phyloP scores from a whole-genome alignment of 345 rosid species.

The Carallia brachiata region DNA sequence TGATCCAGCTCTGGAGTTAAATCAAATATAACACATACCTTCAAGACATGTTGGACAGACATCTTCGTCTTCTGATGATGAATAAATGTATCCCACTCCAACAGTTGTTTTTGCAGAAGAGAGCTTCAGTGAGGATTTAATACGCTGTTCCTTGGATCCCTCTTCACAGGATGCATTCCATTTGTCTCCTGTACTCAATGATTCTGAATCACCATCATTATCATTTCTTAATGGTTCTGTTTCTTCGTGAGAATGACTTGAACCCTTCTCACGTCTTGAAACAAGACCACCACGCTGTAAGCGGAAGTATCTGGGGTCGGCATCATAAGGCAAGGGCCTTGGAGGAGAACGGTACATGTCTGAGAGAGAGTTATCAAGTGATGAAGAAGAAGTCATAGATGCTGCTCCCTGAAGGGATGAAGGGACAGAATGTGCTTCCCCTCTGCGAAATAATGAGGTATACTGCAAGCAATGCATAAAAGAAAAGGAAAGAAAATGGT shows the following conservation, averaged over 20 bases:
- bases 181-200: constrained; percentile 45
- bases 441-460: constrained; percentile 65
- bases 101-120: constrained; percentile 29
- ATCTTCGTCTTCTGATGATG: constrained; percentile 58
- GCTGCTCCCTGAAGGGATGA: constrained; percentile 73
- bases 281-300: constrained; percentile 67
- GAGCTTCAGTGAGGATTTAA: constrained; percentile 36
- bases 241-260: constrained; percentile 59
- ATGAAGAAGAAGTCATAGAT: constrained; percentile 58
- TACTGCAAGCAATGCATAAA: constrained; percentile 46
- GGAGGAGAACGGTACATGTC: constrained; percentile 91
- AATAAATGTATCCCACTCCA: constrained; percentile 30
- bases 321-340: constrained; percentile 47
- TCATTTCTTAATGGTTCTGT: constrained; percentile 45
- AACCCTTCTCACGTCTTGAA: constrained; percentile 62
- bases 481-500: constrained; percentile 4
- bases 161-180: constrained; percentile 34
- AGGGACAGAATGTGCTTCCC: constrained; percentile 68
- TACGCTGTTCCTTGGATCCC: not conserved
- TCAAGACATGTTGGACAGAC: constrained; percentile 74
- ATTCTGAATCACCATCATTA: constrained; percentile 47
- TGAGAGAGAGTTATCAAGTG: constrained; percentile 79
- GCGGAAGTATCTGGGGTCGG: constrained; percentile 53
- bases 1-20: no score
- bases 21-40: constrained; percentile 44